A percentile compares a stretch with the other conserved stretches of the same genome.
Evolutionary conservation across 208 protist genomes (phyloP).

Genomic region (Trypanosoma congolense): DNA sequence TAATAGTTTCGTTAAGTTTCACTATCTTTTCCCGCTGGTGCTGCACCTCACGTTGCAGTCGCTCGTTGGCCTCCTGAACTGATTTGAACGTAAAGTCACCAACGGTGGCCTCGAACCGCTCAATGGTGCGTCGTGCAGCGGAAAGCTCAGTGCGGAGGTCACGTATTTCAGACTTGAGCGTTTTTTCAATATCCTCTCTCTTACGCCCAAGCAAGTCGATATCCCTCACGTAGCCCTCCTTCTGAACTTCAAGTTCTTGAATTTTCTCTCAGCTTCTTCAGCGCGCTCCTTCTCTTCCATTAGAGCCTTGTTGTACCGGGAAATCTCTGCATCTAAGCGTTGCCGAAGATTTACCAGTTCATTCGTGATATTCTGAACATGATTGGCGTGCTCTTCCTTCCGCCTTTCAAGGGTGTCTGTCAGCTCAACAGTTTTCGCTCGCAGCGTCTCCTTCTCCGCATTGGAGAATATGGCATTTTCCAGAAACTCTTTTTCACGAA

Average conservation of each 20-base stretch:
- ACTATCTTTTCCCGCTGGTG: conserved; percentile 41
- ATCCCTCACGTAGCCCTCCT: conserved; percentile 29
- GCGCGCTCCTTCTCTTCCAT: conserved; percentile 42
- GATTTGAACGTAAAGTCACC: conserved; percentile 71
- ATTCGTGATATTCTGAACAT: conserved; percentile 33
- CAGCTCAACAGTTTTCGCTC: conserved; percentile 47
- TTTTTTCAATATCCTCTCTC: conserved; percentile 36
- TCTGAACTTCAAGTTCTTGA: conserved; percentile 37
- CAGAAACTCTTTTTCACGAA: conserved; percentile 69
- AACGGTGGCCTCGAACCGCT: conserved; percentile 72
- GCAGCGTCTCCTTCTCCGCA: conserved; percentile 69
- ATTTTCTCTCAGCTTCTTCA: conserved; percentile 42
- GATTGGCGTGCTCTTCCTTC: conserved; percentile 29
- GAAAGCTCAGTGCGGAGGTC: conserved; percentile 60
- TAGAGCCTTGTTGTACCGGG: conserved; percentile 17
- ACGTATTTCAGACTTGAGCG: conserved; percentile 45
- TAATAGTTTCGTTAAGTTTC: conserved; percentile 53
- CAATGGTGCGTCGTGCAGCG: conserved; percentile 79
- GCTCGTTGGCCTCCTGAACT: conserved; percentile 72
- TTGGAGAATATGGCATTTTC: conserved; percentile 76
- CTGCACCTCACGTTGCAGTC: conserved; percentile 51
- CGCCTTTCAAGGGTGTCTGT: conserved; percentile 29
- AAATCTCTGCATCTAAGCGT: conserved; percentile 30
- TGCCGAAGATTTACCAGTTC: conserved; percentile 38
- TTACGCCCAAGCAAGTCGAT: conserved; percentile 12